Conservation (phyloP, 768 basidiomycete genomes). For the Lactarius pseudohatsudake region DNA sequence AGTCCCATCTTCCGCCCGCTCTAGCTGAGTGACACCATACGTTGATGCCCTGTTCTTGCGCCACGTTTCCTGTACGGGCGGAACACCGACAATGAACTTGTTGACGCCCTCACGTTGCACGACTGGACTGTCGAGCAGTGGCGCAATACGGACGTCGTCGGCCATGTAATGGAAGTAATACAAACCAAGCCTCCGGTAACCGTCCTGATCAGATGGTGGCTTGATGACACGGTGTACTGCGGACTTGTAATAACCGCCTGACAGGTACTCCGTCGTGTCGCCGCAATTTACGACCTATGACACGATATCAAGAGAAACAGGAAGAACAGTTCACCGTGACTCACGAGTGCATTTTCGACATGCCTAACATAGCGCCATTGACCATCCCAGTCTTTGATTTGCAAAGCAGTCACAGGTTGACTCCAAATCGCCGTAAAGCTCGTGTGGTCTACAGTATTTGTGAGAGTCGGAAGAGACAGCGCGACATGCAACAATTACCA, state of each 20-base stretch:
- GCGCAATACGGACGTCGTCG: slow-evolving; percentile 35
- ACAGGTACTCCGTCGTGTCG: slow-evolving; percentile 38
- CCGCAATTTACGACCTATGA: slow-evolving; percentile 43
- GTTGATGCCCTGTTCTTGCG: slow-evolving; percentile 34
- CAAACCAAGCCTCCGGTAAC: slow-evolving; percentile 37
- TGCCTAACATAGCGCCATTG: slow-evolving; percentile 42
- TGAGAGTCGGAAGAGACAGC: neutral
- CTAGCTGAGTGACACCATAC: slow-evolving; percentile 37
- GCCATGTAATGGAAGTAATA: slow-evolving; percentile 39
- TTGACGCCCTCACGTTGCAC: slow-evolving; percentile 37
- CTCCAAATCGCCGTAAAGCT: slow-evolving; percentile 41
- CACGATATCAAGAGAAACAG: neutral
- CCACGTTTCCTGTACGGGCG: slow-evolving; percentile 37
- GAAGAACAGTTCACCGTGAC: slow-evolving; percentile 1
- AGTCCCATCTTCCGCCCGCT: slow-evolving; percentile 34
- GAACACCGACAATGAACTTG: slow-evolving; percentile 32
- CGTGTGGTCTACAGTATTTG: slow-evolving; percentile 33
- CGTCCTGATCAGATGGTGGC: slow-evolving; percentile 39
- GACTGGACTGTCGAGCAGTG: slow-evolving; percentile 36
- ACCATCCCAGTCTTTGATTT: slow-evolving; percentile 38
- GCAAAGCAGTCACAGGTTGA: slow-evolving; percentile 40
- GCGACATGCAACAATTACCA: slow-evolving; percentile 28
- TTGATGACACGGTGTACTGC: slow-evolving; percentile 42
- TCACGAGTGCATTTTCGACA: slow-evolving; percentile 39
- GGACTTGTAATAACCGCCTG: slow-evolving; percentile 40